Base-by-base conservation (phyloP, 805 yeast genomes). In the Metschnikowia drakensbergensis region DNA sequence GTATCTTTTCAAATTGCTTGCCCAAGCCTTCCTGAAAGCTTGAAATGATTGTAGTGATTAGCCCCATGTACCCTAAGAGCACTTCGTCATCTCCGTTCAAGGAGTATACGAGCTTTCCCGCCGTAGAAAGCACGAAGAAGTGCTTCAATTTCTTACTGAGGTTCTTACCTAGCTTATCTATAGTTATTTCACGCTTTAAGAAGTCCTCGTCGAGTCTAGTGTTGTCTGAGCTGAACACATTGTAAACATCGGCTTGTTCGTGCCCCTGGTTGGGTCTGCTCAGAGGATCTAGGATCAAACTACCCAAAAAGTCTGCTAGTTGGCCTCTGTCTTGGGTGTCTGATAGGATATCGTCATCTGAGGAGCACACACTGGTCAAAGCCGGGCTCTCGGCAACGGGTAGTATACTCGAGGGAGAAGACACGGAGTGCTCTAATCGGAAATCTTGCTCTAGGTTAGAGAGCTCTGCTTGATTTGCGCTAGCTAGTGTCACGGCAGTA, bases 41-140 rank as follows among this genome's bases (percentile, higher is more conserved):
- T 8, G 85, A 79, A 6, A 88, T 76, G 5, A 90, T 79, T 0
- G 97, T 88, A 54, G 90, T 91, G 2, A 90, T 77, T 1, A 90
- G 72, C 0, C 96, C 96, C 70, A 85, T 81, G 58, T 85, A 84
- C 0, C 88, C 84, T 38, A 86, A 67, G 2, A 85, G 72, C 11
- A 81, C 65, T 33, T 81, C 83, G 46, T 87, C 91, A 2, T 81
- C 69, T 2, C 94, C 95, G 61, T 83, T 80, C 74, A 84, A 72
- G 1, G 95, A 80, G 64, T 85, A 90, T 5, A 90, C 84, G 2
- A 96, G 96, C 62, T 90, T 90, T 0, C 97, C 97, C 1, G 97
- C 96, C 2, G 83, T 70, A 0, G 96, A 86, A 7, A 90, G 69
- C 3, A 90, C 79, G 56, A 88, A 85, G 59, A 85, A 87, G 51